Evolutionary conservation across 1,284 basidiomycete genomes (phyloP), one percentile per base, ranked within the genome.

Genomic region (Stygiomarasmius scandens): DNA sequence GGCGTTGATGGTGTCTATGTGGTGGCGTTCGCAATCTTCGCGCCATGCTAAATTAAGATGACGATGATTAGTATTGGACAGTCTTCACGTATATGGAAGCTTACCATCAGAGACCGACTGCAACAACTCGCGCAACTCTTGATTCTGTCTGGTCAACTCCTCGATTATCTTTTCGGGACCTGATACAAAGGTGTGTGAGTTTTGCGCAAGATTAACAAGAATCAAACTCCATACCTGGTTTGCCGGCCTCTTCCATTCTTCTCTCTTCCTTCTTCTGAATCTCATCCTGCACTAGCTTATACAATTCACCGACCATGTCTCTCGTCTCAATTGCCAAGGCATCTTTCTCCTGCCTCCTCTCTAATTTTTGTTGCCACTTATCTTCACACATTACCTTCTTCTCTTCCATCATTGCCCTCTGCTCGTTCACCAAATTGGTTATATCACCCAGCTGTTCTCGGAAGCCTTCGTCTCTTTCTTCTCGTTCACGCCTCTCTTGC

Each of bases 371-470:
- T 2, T 73, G 74, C 77, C 80, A 87, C 34, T 83, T 78, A 41
- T 82, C 72, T 14, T 89, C 85, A 72, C 77, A 76, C 11, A 82
- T 61, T 23, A 76, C 74, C 58, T 76, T 83, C 73, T 90, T 89
- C 60, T 74, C 72, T 36, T 81, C 78, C 36, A 78, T 77, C 54
- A 80, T 75, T 23, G 85, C 80, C 0, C 81, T 76, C 59, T 89
- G 86, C 56, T 84, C 81, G 59, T 86, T 83, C 9, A 90, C 77
- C 36, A 90, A 68, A 59, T 85, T 85, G 1, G 88, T 86, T 63
- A 91, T 81, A 59, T 91, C 88, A 2, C 69, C 71, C 22, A 91
- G 70, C 61, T 91, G 90, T 45, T 69, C 74, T 23, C 82, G 77
- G 49, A 88, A 69, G 9, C 74, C 77, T 11, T 86, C 82, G 61